Evolutionary conservation across 208 protist species (phyloP), one percentile per base, ranked within the genome.

Genomic region (Leishmania turanica): DNA sequence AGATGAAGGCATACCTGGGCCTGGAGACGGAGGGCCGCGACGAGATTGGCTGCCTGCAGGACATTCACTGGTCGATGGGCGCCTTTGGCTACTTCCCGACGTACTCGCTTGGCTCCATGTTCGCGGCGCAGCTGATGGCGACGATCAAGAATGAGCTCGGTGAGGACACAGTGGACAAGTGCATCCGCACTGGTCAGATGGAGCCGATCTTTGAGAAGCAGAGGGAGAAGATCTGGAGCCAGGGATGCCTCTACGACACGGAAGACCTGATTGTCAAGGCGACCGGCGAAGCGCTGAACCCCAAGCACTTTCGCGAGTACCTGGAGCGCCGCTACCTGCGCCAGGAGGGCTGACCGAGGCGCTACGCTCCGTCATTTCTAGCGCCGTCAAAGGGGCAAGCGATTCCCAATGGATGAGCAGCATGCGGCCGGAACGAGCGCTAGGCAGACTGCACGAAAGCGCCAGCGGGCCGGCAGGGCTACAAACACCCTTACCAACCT

Each of bases 1-100:
- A 96, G 86, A 97, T 98, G 92, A 91, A 97, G 86, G 87, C 82
- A 71, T 97, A 98, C 82, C 82, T 98, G 6, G 94, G 93, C 37
- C 74, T 98, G 37, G 86, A 95, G 24, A 94, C 94, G 42, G 66
- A 88, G 34, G 93, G 90, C 19, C 94, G 93, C 75, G 89, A 96
- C 70, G 88, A 92, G 66, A 64, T 93, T 11, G 95, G 96, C 17
- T 96, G 92, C 81, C 80, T 98, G 69, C 95, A 98, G 83, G 96
- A 98, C 77, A 88, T 97, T 24, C 96, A 98, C 86, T 98, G 95
- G 96, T 64, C 88, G 1, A 40, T 62, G 27, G 91, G 93, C 7
- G 51, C 62, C 42, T 89, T 96, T 53, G 95, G 92, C 15, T 97
- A 97, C 89, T 98, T 98, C 88, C 96, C 96, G 0, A 95, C 92